Evolutionary conservation across 768 basidiomycete species (phyloP).

Genomic region (Termitomyces sp.): DNA sequence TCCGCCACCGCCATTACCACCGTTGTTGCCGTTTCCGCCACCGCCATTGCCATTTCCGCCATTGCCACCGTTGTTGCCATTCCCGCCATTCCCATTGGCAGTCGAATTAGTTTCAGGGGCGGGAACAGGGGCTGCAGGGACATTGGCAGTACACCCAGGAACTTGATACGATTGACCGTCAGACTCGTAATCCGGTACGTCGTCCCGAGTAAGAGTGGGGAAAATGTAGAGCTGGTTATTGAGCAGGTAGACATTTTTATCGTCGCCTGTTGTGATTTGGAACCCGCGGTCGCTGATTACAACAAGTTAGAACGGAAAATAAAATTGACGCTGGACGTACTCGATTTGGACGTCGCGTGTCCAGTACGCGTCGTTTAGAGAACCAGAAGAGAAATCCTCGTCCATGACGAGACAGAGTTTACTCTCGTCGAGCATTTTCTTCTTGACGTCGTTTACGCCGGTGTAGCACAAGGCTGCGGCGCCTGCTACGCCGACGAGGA

Average conservation of each 20-base stretch:
- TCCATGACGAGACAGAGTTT: conserved; percentile 61
- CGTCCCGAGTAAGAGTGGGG: conserved; percentile 74
- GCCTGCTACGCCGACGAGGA: conserved; percentile 51
- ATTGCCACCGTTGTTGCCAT: not conserved
- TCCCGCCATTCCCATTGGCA: conserved; percentile 8
- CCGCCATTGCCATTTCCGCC: not conserved
- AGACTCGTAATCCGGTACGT: conserved; percentile 40
- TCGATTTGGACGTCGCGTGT: conserved; percentile 66
- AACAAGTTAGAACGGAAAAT: conserved; percentile 1
- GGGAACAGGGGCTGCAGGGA: not conserved
- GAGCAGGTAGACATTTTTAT: conserved; percentile 63
- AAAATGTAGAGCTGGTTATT: conserved; percentile 74
- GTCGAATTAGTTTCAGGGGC: not conserved
- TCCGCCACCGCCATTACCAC: no score
- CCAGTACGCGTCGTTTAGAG: conserved; percentile 54
- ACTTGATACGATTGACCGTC: conserved; percentile 67
- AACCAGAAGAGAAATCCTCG: conserved; percentile 57
- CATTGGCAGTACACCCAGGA: conserved; percentile 53
- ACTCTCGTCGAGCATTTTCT: conserved; percentile 35
- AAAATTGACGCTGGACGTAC: no score
- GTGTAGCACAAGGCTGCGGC: conserved; percentile 53
- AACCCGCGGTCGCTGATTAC: conserved; percentile 61
- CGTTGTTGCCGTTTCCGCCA: not conserved
- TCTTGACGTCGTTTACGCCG: conserved; percentile 40
- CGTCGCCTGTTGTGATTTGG: conserved; percentile 65